Evolutionary conservation across 1,284 basidiomycete species (phyloP).

Genomic region (Tylopilus sp.): DNA sequence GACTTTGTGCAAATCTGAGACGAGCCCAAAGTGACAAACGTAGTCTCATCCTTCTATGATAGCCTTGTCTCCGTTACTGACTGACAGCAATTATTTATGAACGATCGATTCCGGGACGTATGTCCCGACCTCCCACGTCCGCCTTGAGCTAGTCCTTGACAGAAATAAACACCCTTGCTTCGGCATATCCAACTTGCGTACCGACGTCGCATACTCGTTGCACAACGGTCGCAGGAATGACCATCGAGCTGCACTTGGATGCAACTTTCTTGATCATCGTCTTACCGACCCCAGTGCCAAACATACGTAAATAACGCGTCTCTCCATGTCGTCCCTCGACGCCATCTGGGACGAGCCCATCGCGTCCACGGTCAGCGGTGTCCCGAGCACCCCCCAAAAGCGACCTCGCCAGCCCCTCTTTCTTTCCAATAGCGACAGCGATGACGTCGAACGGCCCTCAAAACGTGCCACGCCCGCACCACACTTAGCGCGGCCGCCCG

Average conservation of each 20-base stretch:
- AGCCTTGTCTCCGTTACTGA: no score
- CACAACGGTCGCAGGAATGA: slow-evolving; percentile 77
- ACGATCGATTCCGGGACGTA: no score
- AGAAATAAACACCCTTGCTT: no score
- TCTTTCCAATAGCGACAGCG: slow-evolving; percentile 47
- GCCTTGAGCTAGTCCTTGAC: no score
- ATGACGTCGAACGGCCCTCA: slow-evolving; percentile 28
- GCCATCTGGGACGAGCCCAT: slow-evolving; percentile 46
- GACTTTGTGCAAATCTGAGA: no score
- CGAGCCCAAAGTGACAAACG: no score
- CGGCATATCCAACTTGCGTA: no score
- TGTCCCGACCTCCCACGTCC: no score
- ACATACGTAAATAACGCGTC: slow-evolving; percentile 29
- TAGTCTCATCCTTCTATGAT: no score
- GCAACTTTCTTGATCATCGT: slow-evolving; percentile 78
- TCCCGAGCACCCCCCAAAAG: slow-evolving; percentile 24
- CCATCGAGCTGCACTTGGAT: slow-evolving; percentile 71
- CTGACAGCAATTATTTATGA: no score
- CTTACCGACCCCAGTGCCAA: slow-evolving; percentile 73
- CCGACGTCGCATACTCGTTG: no score
- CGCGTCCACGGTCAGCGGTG: slow-evolving; percentile 16
- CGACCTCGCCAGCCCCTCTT: slow-evolving; percentile 46
- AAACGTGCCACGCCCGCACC: slow-evolving; percentile 19
- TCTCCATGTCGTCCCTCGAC: slow-evolving; percentile 31
- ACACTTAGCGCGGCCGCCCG: slow-evolving; percentile 19